Percentiles rank a stretch among this genome's conserved stretches.
Conservation (phyloP, 345 rosid species). For the Melaleuca alternifolia region DNA sequence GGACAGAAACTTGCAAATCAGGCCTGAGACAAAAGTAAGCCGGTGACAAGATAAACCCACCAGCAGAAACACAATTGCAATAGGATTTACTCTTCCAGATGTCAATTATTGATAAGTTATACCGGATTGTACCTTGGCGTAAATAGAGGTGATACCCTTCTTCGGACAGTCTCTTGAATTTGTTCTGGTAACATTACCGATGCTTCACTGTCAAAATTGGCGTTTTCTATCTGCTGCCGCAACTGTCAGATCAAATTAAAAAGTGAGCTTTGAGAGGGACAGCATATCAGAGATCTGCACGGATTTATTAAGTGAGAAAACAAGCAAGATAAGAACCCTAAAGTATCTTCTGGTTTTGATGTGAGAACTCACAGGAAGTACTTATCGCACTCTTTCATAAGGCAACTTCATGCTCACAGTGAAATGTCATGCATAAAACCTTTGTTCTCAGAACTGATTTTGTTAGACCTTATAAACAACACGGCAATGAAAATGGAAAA, state of each 20-base stretch:
- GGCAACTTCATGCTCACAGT: not conserved
- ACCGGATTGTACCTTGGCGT: slow-evolving; percentile 16
- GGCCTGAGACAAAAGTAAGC: not conserved
- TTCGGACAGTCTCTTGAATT: slow-evolving; percentile 50
- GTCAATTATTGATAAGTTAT: not conserved
- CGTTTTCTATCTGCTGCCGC: slow-evolving; percentile 46
- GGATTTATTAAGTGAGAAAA: not conserved
- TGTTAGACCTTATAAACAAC: not conserved
- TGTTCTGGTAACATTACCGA: slow-evolving; percentile 50
- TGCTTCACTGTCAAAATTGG: slow-evolving; percentile 39
- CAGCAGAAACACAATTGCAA: not conserved
- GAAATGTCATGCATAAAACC: not conserved
- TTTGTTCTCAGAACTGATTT: not conserved
- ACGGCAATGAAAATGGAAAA: not conserved
- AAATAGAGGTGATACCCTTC: slow-evolving; percentile 59
- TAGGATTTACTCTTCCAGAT: not conserved
- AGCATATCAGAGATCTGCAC: not conserved
- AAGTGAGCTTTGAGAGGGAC: not conserved
- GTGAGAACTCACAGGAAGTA: not conserved
- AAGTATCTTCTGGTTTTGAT: not conserved
- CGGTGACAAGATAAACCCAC: not conserved
- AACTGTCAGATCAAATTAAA: slow-evolving; percentile 26
- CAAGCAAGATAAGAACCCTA: not conserved
- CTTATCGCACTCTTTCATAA: not conserved
- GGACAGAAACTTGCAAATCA: not conserved